Percentiles rank a stretch among this genome's conserved stretches.
Evolutionary conservation across 2,329 filamentous ascomycete species (phyloP).

Genomic region (Xylariaceae sp.): DNA sequence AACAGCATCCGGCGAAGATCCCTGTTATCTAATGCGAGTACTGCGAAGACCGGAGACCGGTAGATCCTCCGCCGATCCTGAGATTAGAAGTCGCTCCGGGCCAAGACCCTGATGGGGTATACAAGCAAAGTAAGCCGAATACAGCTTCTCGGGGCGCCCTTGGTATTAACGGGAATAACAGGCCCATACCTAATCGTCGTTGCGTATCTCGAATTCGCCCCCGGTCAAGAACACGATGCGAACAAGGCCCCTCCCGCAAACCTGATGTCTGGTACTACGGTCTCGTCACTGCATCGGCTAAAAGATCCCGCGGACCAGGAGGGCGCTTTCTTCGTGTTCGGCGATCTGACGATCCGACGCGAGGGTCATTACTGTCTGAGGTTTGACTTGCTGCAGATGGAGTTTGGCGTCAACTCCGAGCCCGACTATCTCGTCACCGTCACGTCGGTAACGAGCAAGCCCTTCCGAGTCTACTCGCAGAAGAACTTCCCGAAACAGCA

Average conservation of each 20-base stretch:
- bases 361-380: slow-evolving; percentile 68
- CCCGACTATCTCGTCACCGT: slow-evolving; percentile 23
- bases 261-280: slow-evolving; percentile 63
- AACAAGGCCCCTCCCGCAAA: slow-evolving; percentile 37
- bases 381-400: slow-evolving; percentile 74
- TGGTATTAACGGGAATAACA: slow-evolving; percentile 18
- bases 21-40: slow-evolving; percentile 6
- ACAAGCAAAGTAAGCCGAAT: slow-evolving; percentile 50
- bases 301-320: slow-evolving; percentile 75
- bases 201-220: slow-evolving; percentile 33
- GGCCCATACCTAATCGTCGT: slow-evolving; percentile 30
- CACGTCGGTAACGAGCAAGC: slow-evolving; percentile 37
- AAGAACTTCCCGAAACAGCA: slow-evolving; percentile 72
- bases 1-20: slow-evolving; percentile 1
- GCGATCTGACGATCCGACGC: slow-evolving; percentile 73
- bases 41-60: slow-evolving; percentile 69
- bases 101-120: slow-evolving; percentile 43
- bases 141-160: not conserved
- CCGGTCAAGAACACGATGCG: slow-evolving; percentile 36
- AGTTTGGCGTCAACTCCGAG: slow-evolving; percentile 22
- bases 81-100: slow-evolving; percentile 53
- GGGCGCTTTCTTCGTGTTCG: slow-evolving; percentile 86
- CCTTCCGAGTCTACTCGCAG: slow-evolving; percentile 62
- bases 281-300: slow-evolving; percentile 75
- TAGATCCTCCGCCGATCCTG: slow-evolving; percentile 82